Evolutionary conservation across 164 flowering plant species (phyloP).

Genomic region (Piper longum): DNA sequence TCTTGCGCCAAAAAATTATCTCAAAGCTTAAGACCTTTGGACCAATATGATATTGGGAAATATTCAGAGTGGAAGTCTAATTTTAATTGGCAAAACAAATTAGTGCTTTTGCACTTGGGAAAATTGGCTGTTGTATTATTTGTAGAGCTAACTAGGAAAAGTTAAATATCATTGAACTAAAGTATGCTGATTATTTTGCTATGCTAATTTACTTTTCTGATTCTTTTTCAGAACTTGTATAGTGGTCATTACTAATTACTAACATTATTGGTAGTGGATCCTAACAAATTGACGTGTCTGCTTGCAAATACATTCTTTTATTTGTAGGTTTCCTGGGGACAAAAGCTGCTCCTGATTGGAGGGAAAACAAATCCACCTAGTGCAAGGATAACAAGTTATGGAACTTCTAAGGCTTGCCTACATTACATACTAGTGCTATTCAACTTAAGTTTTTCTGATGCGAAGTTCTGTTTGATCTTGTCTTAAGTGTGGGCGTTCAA

Average conservation of each 20-base stretch:
- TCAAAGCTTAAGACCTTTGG: too few relatives aligned
- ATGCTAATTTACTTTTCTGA: background rate
- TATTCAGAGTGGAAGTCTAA: background rate
- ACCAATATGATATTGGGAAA: too few relatives aligned
- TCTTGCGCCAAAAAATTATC: too few relatives aligned
- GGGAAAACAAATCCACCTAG: conserved; percentile 69
- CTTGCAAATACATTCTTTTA: conserved; percentile 6
- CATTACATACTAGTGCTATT: background rate
- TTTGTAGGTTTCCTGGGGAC: conserved; percentile 83
- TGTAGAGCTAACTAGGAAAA: background rate
- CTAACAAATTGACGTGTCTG: background rate
- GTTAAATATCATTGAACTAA: background rate
- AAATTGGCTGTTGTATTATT: too few relatives aligned
- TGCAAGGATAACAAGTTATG: conserved; percentile 68
- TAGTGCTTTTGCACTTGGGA: too few relatives aligned
- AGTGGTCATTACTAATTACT: background rate
- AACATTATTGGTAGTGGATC: background rate
- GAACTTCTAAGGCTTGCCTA: background rate
- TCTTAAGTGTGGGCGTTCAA: conserved; percentile 88
- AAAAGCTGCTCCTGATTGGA: conserved; percentile 74
- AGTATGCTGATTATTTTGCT: too few relatives aligned
- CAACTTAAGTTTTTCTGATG: background rate
- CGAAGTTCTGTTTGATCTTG: conserved; percentile 13
- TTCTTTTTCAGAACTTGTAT: background rate
- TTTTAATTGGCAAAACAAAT: too few relatives aligned